A percentile compares a stretch with the other conserved stretches of the same genome.
Evolutionary conservation across 768 basidiomycete genomes (phyloP).

Genomic region (Tulasnella calospora): DNA sequence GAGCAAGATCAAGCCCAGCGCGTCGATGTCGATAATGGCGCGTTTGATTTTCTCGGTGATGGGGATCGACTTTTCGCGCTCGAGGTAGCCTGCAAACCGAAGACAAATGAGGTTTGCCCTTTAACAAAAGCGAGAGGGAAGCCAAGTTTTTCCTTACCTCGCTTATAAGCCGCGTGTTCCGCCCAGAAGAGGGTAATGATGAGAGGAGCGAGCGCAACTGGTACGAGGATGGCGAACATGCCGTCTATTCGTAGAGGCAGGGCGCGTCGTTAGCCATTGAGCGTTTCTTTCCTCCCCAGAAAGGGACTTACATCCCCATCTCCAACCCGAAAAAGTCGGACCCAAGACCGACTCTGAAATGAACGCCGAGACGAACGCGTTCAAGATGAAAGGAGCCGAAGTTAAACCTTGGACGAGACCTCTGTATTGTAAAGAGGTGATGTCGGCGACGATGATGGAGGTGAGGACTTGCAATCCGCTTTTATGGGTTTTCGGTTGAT

Average conservation of each 20-base stretch:
- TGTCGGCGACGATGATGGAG: slow-evolving; percentile 60
- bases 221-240: slow-evolving; percentile 57
- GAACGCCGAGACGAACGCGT: slow-evolving; percentile 62
- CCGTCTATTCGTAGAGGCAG: slow-evolving; percentile 39
- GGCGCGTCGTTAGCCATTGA: not conserved
- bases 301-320: slow-evolving; percentile 59
- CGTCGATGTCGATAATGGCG: slow-evolving; percentile 40
- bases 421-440: slow-evolving; percentile 51
- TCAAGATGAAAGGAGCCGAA: slow-evolving; percentile 54
- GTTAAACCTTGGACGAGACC: slow-evolving; percentile 48
- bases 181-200: slow-evolving; percentile 55
- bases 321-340: slow-evolving; percentile 47
- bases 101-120: too few species aligned
- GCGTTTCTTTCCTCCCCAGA: too few species aligned
- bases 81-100: slow-evolving; percentile 30
- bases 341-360: slow-evolving; percentile 46
- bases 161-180: slow-evolving; percentile 45
- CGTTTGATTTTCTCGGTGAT: slow-evolving; percentile 28
- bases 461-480: slow-evolving; percentile 60
- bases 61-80: slow-evolving; percentile 27
- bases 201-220: slow-evolving; percentile 48
- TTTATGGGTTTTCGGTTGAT: not conserved
- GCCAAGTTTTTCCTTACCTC: too few species aligned
- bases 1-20: slow-evolving; percentile 50
- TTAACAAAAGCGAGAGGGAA: too few species aligned